A percentile compares a stretch with the other conserved stretches of the same genome.
phyloP scores from a whole-genome alignment of 1,139 yeast genomes.

The Entelexis paramagnoliae region DNA sequence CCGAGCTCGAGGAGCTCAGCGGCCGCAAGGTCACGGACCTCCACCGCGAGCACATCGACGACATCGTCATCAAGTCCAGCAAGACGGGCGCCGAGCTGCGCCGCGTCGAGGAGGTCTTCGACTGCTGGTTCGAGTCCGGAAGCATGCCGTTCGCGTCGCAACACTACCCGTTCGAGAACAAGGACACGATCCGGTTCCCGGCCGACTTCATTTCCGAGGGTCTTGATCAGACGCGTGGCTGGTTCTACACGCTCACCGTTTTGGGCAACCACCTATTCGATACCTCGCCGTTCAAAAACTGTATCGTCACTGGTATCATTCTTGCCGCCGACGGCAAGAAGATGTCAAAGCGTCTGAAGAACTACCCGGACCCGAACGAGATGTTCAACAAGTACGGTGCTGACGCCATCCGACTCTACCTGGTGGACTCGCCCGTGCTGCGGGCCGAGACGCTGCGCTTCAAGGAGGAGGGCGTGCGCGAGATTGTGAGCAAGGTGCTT shows the following conservation, averaged over 20 bases:
- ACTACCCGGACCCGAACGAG: conserved; percentile 87
- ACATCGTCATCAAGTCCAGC: conserved; percentile 87
- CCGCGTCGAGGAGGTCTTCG: conserved; percentile 95
- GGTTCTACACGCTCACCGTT: conserved; percentile 96
- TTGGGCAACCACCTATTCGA: conserved; percentile 91
- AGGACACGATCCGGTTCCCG: conserved; percentile 55
- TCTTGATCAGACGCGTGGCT: conserved; percentile 98
- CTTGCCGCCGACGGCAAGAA: conserved; percentile 97
- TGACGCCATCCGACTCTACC: conserved; percentile 88
- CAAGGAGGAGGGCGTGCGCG: conserved; percentile 98
- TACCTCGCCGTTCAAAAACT: conserved; percentile 88
- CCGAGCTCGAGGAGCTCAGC: conserved; percentile 71
- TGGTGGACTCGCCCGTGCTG: conserved; percentile 93
- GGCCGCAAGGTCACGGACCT: conserved; percentile 69
- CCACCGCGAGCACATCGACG: conserved; percentile 88
- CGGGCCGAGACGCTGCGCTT: conserved; percentile 94
- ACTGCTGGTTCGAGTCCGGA: conserved; percentile 99
- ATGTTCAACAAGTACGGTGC: conserved; percentile 89
- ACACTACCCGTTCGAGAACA: conserved; percentile 89
- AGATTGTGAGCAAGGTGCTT: conserved; percentile 87
- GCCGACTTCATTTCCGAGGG: conserved; percentile 98
- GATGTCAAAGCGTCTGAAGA: conserved; percentile 97
- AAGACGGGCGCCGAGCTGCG: conserved; percentile 76
- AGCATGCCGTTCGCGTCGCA: conserved; percentile 97
- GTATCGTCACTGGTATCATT: conserved; percentile 92